phyloP scores from a whole-genome alignment of 2,329 filamentous ascomycete genomes.

The Zalaria obscura region DNA sequence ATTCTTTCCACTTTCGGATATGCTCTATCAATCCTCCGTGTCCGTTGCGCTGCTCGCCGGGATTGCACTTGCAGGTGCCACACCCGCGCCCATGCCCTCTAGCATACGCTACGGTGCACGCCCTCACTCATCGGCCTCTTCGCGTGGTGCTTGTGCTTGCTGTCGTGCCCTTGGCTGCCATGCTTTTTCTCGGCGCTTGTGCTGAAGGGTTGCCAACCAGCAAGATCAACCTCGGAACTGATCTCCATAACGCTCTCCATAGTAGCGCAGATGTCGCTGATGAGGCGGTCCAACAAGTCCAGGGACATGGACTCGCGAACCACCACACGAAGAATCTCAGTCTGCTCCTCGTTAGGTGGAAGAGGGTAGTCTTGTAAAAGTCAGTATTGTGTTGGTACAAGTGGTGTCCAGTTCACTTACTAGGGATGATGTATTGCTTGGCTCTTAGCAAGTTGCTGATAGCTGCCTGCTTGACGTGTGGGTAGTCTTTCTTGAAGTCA shows the following conservation, averaged over 20 bases:
- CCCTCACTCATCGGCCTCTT: constrained; percentile 31
- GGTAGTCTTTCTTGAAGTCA: constrained; percentile 44
- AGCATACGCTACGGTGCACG: constrained; percentile 36
- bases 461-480: constrained; percentile 49
- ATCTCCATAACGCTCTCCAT: constrained; percentile 43
- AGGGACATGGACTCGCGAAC: constrained; percentile 54
- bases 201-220: constrained; percentile 28
- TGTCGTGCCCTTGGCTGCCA: constrained; percentile 19
- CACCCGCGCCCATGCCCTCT: constrained; percentile 1
- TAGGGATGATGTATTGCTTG: constrained; percentile 58
- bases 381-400: background rate
- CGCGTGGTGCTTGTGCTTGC: constrained; percentile 29
- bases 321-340: constrained; percentile 53
- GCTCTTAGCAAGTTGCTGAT: constrained; percentile 48
- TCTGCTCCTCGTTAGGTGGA: constrained; percentile 46
- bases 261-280: constrained; percentile 45
- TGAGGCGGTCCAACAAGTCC: constrained; percentile 50
- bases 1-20: too few species aligned
- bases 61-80: too few species aligned
- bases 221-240: constrained; percentile 37
- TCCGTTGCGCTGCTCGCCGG: too few species aligned
- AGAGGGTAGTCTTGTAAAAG: constrained; percentile 42
- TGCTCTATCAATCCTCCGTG: too few species aligned
- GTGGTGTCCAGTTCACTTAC: constrained; percentile 18
- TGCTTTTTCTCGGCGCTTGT: constrained; percentile 28